Percentiles rank a stretch among this genome's conserved stretches.
These are phyloP conservation scores for Venustampulla echinocandica DNA, from an alignment of 495 filamentous ascomycete species.

Conservation along the genomic window DNA sequence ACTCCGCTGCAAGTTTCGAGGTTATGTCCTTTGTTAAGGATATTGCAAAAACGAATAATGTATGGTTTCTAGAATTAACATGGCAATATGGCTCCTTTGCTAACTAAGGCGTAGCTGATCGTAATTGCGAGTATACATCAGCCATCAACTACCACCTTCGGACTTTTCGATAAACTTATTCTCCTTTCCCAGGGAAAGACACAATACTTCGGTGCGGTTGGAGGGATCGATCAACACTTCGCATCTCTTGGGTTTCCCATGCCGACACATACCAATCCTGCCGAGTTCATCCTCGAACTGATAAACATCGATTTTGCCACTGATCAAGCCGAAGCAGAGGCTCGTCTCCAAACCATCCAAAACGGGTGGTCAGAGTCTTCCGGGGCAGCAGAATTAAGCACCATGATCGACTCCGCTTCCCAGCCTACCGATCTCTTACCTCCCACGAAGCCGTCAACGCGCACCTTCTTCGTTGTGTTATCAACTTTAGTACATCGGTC, in stretches of 20 bases:
- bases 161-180: constrained; percentile 69
- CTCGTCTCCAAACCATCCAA: constrained; percentile 35
- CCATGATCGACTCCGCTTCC: neutral
- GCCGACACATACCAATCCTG: constrained; percentile 62
- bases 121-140: constrained; percentile 78
- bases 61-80: constrained; percentile 24
- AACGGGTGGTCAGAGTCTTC: constrained; percentile 31
- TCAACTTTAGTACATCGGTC: constrained; percentile 54
- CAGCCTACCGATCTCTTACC: neutral
- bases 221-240: constrained; percentile 48
- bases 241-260: constrained; percentile 46
- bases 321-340: constrained; percentile 32
- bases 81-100: neutral
- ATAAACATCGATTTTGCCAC: constrained; percentile 64
- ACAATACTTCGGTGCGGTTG: constrained; percentile 59
- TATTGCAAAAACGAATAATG: constrained; percentile 57
- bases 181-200: constrained; percentile 60
- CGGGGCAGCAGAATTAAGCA: constrained; percentile 1
- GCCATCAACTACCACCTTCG: constrained; percentile 66
- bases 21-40: constrained; percentile 56
- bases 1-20: constrained; percentile 60
- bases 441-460: constrained; percentile 5
- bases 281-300: constrained; percentile 66
- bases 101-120: constrained; percentile 38
- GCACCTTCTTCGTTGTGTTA: constrained; percentile 11